phyloP scores from a whole-genome alignment of 177 flowering plant species.

The Vitis hybrid region DNA sequence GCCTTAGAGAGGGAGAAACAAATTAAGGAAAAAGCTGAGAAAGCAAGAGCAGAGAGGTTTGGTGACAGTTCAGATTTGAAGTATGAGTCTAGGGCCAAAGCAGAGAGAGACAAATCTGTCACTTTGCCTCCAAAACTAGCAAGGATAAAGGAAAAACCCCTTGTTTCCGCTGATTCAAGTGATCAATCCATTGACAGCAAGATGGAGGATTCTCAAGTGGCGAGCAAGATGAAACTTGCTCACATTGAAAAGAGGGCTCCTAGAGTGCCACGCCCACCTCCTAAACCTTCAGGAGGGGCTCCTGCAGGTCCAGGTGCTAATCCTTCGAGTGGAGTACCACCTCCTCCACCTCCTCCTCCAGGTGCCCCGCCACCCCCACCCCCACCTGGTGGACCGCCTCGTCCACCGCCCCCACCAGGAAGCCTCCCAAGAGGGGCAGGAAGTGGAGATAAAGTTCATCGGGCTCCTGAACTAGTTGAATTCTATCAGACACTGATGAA shows the following conservation, averaged over 20 bases:
- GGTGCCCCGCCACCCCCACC: constrained; percentile 65
- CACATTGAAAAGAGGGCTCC: constrained; percentile 86
- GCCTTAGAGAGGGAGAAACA: constrained; percentile 89
- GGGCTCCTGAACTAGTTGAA: constrained; percentile 97
- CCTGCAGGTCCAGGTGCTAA: constrained; percentile 32
- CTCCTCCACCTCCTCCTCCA: constrained; percentile 49
- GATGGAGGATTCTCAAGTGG: constrained; percentile 42
- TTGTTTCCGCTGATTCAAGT: constrained; percentile 34
- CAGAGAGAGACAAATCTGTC: constrained; percentile 30
- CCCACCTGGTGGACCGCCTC: constrained; percentile 79
- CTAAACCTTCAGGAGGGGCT: constrained; percentile 54
- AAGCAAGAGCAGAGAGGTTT: constrained; percentile 81
- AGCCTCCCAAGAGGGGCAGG: constrained; percentile 56
- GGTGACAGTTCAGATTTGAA: constrained; percentile 41
- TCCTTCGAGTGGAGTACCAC: constrained; percentile 44
- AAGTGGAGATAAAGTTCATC: constrained; percentile 80
- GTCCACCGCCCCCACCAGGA: constrained; percentile 92
- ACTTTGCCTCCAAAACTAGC: constrained; percentile 73
- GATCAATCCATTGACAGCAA: constrained; percentile 49
- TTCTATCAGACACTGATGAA: constrained; percentile 95
- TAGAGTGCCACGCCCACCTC: constrained; percentile 87
- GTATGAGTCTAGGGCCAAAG: constrained; percentile 30
- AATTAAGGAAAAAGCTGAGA: constrained; percentile 77
- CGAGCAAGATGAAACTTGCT: constrained; percentile 74
- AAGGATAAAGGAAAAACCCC: constrained; percentile 69